Percentiles rank a stretch among this genome's conserved stretches.
These are phyloP conservation scores for Plasmodium sp. DNA, from an alignment of 169 alveolate species.

Conservation along the genomic window DNA sequence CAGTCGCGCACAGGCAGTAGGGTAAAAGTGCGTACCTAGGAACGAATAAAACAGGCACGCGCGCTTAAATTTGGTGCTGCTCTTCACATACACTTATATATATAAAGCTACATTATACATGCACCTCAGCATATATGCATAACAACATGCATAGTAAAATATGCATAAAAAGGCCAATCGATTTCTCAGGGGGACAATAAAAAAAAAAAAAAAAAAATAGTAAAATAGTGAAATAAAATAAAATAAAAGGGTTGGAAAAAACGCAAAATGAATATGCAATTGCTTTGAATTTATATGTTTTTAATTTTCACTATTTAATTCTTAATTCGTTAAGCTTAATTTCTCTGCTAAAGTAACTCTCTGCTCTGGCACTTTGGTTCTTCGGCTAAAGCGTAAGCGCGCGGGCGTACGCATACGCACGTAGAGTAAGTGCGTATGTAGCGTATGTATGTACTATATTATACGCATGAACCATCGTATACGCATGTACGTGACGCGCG, in stretches of 20 bases:
- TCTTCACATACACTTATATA: neutral
- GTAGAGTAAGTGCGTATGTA: neutral
- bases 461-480: neutral
- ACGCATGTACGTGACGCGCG: neutral
- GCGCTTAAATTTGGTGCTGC: neutral
- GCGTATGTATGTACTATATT: neutral
- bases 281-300: neutral
- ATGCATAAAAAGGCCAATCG: neutral
- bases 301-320: constrained; percentile 1
- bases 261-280: neutral
- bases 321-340: neutral
- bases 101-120: neutral
- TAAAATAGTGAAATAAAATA: neutral
- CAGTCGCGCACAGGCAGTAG: neutral
- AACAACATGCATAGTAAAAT: neutral
- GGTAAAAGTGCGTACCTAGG: neutral
- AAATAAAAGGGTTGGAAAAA: neutral
- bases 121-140: neutral
- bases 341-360: neutral
- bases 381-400: neutral
- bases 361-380: neutral
- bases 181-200: neutral
- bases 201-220: neutral
- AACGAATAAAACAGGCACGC: neutral
- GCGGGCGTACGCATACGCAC: neutral